Percentiles rank a stretch among this genome's conserved stretches.
phyloP scores from a whole-genome alignment of 768 basidiomycete species.

The Cystobasidium onofrii region DNA sequence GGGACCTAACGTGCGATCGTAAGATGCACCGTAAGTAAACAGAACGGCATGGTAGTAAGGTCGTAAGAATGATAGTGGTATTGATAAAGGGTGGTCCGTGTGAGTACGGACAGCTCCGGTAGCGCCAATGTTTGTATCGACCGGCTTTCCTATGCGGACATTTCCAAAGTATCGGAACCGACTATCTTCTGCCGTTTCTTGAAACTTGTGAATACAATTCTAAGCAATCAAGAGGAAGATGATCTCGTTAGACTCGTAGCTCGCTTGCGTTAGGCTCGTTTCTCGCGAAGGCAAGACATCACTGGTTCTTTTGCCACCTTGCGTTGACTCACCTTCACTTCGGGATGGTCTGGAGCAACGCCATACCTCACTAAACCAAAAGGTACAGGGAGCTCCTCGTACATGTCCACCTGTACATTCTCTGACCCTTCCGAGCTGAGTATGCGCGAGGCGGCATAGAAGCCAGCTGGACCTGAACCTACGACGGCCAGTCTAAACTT shows the following conservation, averaged over 20 bases:
- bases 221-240: too few relatives aligned
- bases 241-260: too few relatives aligned
- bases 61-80: constrained; percentile 59
- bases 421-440: constrained; percentile 47
- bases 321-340: constrained; percentile 67
- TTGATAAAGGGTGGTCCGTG: constrained; percentile 44
- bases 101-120: constrained; percentile 35
- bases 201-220: constrained; percentile 97
- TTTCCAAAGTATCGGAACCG: constrained; percentile 89
- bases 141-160: constrained; percentile 49
- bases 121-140: constrained; percentile 15
- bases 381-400: constrained; percentile 85
- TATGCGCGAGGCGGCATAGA: constrained; percentile 84
- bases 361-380: constrained; percentile 92
- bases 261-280: too few relatives aligned
- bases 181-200: constrained; percentile 64
- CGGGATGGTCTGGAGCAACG: constrained; percentile 95
- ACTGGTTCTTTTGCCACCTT: background rate
- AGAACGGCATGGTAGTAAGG: constrained; percentile 74
- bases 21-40: constrained; percentile 74
- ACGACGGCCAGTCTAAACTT: constrained; percentile 73
- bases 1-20: constrained; percentile 52
- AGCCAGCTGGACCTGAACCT: constrained; percentile 92
- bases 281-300: constrained; percentile 16
- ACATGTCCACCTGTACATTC: constrained; percentile 65